Evolutionary conservation across 306 rosid genomes (phyloP).

Genomic region (Glycine soja): DNA sequence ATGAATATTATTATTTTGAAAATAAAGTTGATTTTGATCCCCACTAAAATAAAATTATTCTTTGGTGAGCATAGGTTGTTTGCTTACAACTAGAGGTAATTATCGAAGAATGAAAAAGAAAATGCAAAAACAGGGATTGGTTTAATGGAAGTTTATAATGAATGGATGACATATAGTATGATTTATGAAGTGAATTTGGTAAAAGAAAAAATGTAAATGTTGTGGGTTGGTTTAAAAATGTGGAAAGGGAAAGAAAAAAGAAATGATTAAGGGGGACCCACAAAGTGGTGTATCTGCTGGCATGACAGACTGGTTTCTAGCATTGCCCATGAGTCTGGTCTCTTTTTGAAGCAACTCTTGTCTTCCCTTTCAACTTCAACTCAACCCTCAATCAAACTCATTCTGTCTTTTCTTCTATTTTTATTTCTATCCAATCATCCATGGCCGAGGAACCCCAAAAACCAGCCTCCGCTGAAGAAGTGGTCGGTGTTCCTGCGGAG

Average conservation of each 20-base stretch:
- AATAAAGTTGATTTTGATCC: background rate
- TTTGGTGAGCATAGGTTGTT: background rate
- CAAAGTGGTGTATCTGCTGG: conserved; percentile 37
- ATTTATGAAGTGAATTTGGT: too few relatives aligned
- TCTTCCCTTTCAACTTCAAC: too few relatives aligned
- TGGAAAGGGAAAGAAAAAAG: background rate
- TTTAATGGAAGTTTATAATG: too few relatives aligned
- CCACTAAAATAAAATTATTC: background rate
- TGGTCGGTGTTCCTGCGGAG: background rate
- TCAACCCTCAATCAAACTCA: background rate
- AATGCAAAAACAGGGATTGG: too few relatives aligned
- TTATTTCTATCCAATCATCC: background rate
- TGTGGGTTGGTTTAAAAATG: too few relatives aligned
- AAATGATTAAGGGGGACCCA: conserved; percentile 28
- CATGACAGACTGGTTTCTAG: conserved; percentile 12
- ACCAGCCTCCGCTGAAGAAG: background rate
- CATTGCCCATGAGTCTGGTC: background rate
- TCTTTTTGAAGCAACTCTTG: too few relatives aligned
- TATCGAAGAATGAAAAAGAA: background rate
- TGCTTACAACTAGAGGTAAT: background rate
- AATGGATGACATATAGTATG: too few relatives aligned
- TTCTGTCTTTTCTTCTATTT: background rate
- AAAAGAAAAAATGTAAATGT: too few relatives aligned
- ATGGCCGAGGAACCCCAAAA: conserved; percentile 30
- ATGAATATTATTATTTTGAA: background rate